These are phyloP conservation scores for Fagopyrum esculentum DNA, from an alignment of 148 eudicot genomes.

Conservation along the genomic window DNA sequence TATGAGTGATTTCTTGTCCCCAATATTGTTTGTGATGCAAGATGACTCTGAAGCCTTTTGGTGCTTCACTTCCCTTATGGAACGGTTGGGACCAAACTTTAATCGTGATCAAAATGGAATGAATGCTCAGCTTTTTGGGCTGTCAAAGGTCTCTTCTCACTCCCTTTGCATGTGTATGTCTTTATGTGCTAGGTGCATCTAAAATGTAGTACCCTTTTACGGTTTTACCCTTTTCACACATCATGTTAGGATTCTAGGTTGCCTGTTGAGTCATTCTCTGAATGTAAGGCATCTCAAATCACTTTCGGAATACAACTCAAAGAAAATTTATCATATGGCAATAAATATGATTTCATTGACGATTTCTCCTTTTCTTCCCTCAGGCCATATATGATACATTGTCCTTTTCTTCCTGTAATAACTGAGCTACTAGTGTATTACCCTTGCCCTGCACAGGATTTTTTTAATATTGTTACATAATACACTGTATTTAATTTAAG, in stretches of 20 bases:
- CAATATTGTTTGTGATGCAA: conserved; percentile 69
- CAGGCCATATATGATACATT: background rate
- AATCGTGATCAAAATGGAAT: conserved; percentile 98
- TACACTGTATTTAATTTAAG: too few relatives aligned
- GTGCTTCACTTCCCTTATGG: conserved; percentile 94
- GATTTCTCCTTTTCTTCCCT: background rate
- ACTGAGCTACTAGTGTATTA: too few relatives aligned
- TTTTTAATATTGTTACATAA: too few relatives aligned
- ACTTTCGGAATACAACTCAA: background rate
- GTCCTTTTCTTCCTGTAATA: background rate
- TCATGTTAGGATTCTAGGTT: background rate
- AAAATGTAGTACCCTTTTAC: background rate
- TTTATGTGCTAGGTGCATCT: background rate
- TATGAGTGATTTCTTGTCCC: conserved; percentile 94
- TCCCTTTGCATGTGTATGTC: background rate
- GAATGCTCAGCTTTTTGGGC: conserved; percentile 93
- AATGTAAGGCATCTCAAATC: background rate
- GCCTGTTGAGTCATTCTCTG: background rate
- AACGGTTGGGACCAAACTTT: conserved; percentile 92
- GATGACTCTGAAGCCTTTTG: conserved; percentile 91
- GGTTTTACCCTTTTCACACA: background rate
- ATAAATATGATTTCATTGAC: background rate
- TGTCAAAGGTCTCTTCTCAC: conserved; percentile 63
- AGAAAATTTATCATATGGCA: background rate
- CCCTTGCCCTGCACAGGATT: too few relatives aligned